Conservation (phyloP, 129 eudicot species). For the Saposhnikovia divaricata region DNA sequence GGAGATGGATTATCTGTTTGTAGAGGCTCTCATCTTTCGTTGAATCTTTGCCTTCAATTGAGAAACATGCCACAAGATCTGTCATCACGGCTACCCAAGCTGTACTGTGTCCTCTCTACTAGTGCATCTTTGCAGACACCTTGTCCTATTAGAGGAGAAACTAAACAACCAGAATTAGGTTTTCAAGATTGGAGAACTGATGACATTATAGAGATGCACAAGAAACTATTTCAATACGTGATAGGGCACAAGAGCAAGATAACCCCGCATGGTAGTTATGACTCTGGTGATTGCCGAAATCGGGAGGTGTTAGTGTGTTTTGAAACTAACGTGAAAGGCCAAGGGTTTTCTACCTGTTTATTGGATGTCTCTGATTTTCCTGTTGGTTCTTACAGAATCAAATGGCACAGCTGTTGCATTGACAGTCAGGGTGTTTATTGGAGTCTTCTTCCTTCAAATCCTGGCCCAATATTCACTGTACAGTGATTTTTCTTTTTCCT, state of each 20-base stretch:
- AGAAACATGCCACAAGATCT: conserved; percentile 36
- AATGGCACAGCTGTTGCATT: conserved; percentile 64
- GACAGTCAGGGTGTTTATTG: conserved; percentile 57
- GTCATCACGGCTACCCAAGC: conserved; percentile 27
- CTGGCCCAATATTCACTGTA: conserved; percentile 46
- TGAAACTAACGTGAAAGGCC: conserved; percentile 45
- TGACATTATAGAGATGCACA: conserved; percentile 39
- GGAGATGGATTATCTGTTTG: conserved; percentile 33
- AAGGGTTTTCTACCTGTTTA: conserved; percentile 75
- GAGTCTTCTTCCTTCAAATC: conserved; percentile 53
- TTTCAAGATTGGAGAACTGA: conserved; percentile 31
- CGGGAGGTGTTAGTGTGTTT: conserved; percentile 41
- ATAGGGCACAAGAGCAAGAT: conserved; percentile 17
- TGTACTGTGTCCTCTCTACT: conserved; percentile 63
- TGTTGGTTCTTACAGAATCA: conserved; percentile 58
- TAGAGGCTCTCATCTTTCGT: conserved; percentile 45
- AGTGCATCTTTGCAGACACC: conserved; percentile 21
- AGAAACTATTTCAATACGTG: conserved; percentile 44
- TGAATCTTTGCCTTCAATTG: conserved; percentile 68
- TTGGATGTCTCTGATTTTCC: conserved; percentile 65
- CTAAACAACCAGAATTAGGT: conserved; percentile 19
- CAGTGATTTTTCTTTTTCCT: conserved; percentile 5
- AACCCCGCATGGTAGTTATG: not conserved
- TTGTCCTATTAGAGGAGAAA: conserved; percentile 13
- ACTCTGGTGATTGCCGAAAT: conserved; percentile 16